Evolutionary conservation across 2,329 filamentous ascomycete genomes (phyloP), one percentile per base, ranked within the genome.

Genomic region (Simplicillium sp.): DNA sequence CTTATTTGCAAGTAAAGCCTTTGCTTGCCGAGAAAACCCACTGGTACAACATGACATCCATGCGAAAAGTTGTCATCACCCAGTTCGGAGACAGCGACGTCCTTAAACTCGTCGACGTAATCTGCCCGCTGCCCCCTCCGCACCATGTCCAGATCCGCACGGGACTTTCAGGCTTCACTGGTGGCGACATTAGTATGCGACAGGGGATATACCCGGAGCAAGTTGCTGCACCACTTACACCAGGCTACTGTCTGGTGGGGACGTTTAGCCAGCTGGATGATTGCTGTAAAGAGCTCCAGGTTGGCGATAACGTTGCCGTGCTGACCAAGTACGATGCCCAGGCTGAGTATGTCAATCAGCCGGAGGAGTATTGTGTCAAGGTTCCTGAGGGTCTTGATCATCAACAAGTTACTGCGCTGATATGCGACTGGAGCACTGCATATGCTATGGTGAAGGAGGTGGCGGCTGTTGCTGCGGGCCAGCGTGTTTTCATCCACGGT

Each of bases 401-500:
- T n/a, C 52, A 58, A 29, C 57, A 66, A 46, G 68, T 64, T 0
- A 53, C 61, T 0, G 61, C 64, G 3, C 42, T 72, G 14, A 40
- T 61, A 2, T 56, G 67, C 2, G 68, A 73, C 52, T 73, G 70
- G 70, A 61, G 47, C 25, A 65, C 65, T 1, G 64, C 64, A 1
- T 64, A 59, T 41, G 54, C 51, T 11, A 56, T 68, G 51, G 58
- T 65, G 8, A 44, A 58, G 16, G 61, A 54, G 32, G 47, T 46
- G 3, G 66, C 65, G 3, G 57, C 62, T 28, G 65, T 73, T 2
- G 37, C 52, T 1, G 53, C 56, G 20, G 68, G 67, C 25, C 60
- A 70, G 41, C 61, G 62, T 16, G 67, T 73, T 35, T 73, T 73
- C 48, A 52, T 73, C 14, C 70, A 73, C 50, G 67, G 69, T 29